Percentiles rank a stretch among this genome's conserved stretches.
Conservation (phyloP, 192 early-diverging fungal species). For the Obelidium mucronatum region DNA sequence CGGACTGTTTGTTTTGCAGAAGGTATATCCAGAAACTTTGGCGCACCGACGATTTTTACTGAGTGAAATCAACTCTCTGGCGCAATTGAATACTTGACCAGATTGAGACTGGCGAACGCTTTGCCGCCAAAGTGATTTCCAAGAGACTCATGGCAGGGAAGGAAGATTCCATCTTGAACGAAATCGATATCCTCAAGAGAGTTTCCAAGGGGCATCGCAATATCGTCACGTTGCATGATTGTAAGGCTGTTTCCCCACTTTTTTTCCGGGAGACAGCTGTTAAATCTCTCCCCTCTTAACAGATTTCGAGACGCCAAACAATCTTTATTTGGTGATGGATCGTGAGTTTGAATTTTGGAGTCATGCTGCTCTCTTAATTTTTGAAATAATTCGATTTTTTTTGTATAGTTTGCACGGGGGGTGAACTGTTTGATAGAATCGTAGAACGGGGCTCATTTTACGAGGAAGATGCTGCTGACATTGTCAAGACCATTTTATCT, state of each 20-base stretch:
- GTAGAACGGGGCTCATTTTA: constrained; percentile 59
- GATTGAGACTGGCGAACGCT: constrained; percentile 73
- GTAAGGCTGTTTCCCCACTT: no score
- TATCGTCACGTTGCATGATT: constrained; percentile 86
- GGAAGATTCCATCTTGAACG: constrained; percentile 86
- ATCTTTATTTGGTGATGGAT: neutral
- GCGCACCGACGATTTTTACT: no score
- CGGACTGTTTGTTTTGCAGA: no score
- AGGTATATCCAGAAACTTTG: no score
- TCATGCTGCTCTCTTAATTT: neutral
- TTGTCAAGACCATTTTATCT: constrained; percentile 72
- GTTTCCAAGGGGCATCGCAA: constrained; percentile 80
- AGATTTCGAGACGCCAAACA: neutral
- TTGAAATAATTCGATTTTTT: neutral
- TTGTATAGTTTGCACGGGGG: constrained; percentile 55
- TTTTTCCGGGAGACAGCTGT: no score
- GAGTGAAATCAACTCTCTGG: neutral
- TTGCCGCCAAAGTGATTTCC: constrained; percentile 91
- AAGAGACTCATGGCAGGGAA: constrained; percentile 81
- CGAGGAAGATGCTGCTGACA: constrained; percentile 75
- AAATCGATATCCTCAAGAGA: constrained; percentile 84
- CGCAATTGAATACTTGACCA: constrained; percentile 1
- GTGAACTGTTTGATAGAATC: constrained; percentile 86
- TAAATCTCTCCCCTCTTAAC: no score
- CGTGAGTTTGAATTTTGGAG: neutral